Percentiles rank a stretch among this genome's conserved stretches.
These are phyloP conservation scores for Phaeomoniella chlamydospora DNA, from an alignment of 2,329 filamentous ascomycete species.

Conservation along the genomic window DNA sequence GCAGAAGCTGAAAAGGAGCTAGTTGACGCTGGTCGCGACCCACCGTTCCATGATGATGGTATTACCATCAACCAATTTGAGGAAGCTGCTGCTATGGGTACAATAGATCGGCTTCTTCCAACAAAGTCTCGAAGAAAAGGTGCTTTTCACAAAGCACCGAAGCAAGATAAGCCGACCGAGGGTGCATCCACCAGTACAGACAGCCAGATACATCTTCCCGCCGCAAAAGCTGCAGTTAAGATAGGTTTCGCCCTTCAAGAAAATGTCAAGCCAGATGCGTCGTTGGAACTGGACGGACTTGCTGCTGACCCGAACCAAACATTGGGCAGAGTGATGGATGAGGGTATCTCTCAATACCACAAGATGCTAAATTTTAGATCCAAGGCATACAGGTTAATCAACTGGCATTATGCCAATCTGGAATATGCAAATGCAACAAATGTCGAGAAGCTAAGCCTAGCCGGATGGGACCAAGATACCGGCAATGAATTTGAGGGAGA, in stretches of 20 bases:
- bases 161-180: constrained; percentile 44
- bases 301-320: constrained; percentile 53
- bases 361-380: constrained; percentile 67
- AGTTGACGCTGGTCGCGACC: constrained; percentile 72
- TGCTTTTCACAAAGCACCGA: constrained; percentile 31
- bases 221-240: constrained; percentile 58
- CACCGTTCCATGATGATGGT: constrained; percentile 53
- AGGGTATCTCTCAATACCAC: constrained; percentile 79
- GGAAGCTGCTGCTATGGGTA: constrained; percentile 49
- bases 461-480: constrained; percentile 91
- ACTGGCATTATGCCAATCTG: constrained; percentile 96
- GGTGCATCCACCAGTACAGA: constrained; percentile 58
- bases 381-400: constrained; percentile 78
- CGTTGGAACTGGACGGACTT: constrained; percentile 55
- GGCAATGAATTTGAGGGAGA: constrained; percentile 95
- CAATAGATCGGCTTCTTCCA: constrained; percentile 25
- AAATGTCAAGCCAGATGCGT: constrained; percentile 46
- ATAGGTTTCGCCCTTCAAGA: constrained; percentile 72
- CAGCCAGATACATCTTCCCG: constrained; percentile 58
- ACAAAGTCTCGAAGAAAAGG: constrained; percentile 24
- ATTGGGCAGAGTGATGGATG: constrained; percentile 79
- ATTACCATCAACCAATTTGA: constrained; percentile 62
- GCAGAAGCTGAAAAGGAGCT: constrained; percentile 72
- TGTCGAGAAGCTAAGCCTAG: constrained; percentile 71
- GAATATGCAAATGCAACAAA: constrained; percentile 95